These are phyloP conservation scores for Paecilomyces formosus DNA, from an alignment of 2,329 filamentous ascomycete genomes.

Conservation along the genomic window DNA sequence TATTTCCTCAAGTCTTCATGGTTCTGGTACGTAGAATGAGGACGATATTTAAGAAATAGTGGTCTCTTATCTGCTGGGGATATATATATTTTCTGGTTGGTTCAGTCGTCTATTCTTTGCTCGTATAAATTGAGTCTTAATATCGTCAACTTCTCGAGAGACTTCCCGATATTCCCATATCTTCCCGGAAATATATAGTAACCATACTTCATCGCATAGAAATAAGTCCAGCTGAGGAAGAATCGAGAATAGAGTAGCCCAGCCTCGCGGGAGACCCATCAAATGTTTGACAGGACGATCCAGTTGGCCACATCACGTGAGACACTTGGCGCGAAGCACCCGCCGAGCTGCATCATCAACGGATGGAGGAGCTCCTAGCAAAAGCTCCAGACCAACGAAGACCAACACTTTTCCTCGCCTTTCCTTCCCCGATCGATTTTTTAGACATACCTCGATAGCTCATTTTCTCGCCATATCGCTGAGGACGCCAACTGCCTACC, in stretches of 20 bases:
- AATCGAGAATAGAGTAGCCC: not conserved
- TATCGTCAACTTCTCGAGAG: too few species aligned
- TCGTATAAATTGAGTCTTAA: too few species aligned
- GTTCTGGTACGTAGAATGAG: too few species aligned
- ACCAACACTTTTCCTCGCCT: not conserved
- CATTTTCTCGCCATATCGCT: constrained; percentile 1
- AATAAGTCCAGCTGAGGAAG: not conserved
- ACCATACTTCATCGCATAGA: not conserved
- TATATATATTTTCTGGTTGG: too few species aligned
- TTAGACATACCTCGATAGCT: not conserved
- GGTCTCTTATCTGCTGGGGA: too few species aligned
- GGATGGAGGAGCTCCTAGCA: not conserved
- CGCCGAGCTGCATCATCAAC: not conserved
- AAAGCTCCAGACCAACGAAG: not conserved
- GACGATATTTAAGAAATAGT: too few species aligned
- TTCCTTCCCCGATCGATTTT: not conserved
- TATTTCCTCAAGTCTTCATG: too few species aligned
- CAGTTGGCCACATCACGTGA: not conserved
- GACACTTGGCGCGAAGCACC: not conserved
- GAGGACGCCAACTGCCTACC: constrained; percentile 11
- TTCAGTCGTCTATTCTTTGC: too few species aligned
- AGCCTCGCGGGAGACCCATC: not conserved
- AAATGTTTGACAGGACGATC: not conserved
- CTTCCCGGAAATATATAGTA: too few species aligned
- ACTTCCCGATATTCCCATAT: too few species aligned